These are phyloP conservation scores for Polytrichum commune DNA, from an alignment of 225 moss, liverwort and hornwort species.

Conservation along the genomic window DNA sequence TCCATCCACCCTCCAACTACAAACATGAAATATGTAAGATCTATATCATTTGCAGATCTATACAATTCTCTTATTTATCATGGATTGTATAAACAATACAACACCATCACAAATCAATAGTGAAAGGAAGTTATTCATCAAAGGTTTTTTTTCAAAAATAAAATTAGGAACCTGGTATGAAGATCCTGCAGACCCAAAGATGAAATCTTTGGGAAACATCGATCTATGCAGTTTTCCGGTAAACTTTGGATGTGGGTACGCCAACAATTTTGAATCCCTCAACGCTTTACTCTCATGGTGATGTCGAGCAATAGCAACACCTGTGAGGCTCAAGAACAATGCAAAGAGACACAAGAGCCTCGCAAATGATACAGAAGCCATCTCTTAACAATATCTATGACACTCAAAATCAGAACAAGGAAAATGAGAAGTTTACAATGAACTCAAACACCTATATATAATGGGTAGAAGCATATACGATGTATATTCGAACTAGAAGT, in stretches of 20 bases:
- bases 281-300: neutral
- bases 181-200: conserved; percentile 38
- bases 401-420: too few species aligned
- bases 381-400: too few species aligned
- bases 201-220: conserved; percentile 34
- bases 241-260: conserved; percentile 13
- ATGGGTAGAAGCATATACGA: too few species aligned
- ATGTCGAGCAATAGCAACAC: neutral
- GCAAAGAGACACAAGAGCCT: too few species aligned
- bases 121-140: neutral
- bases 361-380: too few species aligned
- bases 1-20: conserved; percentile 41
- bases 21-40: neutral
- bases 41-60: neutral
- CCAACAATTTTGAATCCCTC: conserved; percentile 23
- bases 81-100: neutral
- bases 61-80: too few species aligned
- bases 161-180: conserved; percentile 26
- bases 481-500: too few species aligned
- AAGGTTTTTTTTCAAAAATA: neutral
- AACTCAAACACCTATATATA: too few species aligned
- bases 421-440: too few species aligned
- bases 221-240: conserved; percentile 16
- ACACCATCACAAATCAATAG: too few species aligned
- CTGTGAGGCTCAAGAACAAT: too few species aligned